Conservation (phyloP, 192 early-diverging fungal species). For the Funneliformis mosseae region DNA sequence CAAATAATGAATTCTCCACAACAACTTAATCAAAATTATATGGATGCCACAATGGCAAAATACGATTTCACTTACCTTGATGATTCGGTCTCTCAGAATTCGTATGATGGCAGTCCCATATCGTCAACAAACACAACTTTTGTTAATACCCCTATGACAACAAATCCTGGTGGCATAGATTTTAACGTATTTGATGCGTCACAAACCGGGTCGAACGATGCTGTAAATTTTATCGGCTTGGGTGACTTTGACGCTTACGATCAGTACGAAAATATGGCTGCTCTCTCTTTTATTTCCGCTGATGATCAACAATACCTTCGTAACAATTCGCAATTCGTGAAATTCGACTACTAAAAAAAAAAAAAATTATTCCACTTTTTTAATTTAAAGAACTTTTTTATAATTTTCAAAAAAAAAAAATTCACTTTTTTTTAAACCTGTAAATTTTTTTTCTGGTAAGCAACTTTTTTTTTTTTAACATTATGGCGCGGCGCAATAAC, state of each 20-base stretch:
- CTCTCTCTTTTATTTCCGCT: conserved; percentile 1
- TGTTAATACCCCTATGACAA: background rate
- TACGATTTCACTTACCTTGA: conserved; percentile 6
- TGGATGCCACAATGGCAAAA: conserved; percentile 14
- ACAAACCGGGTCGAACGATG: background rate
- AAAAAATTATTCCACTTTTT: too few relatives aligned
- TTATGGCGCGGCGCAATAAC: too few relatives aligned
- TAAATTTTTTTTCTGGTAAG: background rate
- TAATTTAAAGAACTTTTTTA: background rate
- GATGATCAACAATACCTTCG: conserved; percentile 14
- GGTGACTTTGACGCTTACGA: background rate
- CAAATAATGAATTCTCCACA: background rate
- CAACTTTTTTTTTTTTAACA: background rate
- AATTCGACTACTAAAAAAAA: background rate
- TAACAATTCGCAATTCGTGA: conserved; percentile 9
- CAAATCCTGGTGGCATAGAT: conserved; percentile 16
- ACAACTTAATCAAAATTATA: background rate
- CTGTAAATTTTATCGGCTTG: background rate
- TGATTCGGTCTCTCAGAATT: conserved; percentile 1
- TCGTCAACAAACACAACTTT: background rate
- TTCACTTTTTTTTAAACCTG: background rate
- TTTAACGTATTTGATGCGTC: conserved; percentile 19
- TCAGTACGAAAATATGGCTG: conserved; percentile 8
- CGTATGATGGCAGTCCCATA: conserved; percentile 8
- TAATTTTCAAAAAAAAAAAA: background rate